Percentiles rank a stretch among this genome's conserved stretches.
phyloP scores from a whole-genome alignment of 202 grass and related monocot genomes.

The Hordeum pubiflorum region DNA sequence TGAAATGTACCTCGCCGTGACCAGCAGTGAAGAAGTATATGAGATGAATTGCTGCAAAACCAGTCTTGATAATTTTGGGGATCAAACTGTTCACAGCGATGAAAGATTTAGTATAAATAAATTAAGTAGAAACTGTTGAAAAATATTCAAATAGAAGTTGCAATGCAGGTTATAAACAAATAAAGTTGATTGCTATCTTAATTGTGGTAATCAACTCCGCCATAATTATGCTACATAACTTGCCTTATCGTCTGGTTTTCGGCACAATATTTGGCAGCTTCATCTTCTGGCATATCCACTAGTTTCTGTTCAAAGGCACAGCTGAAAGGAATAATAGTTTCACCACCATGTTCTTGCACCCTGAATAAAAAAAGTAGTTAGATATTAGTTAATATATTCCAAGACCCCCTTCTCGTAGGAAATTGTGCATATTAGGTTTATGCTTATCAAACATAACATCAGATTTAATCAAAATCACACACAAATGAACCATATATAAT shows the following conservation, averaged over 20 bases:
- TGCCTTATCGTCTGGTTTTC: conserved; percentile 78
- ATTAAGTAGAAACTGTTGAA: neutral
- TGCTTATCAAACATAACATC: neutral
- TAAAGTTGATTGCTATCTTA: neutral
- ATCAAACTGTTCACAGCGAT: conserved; percentile 58
- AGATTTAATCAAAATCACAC: conserved; percentile 8
- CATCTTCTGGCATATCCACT: conserved; percentile 92
- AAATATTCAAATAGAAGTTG: neutral
- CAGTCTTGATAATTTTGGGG: conserved; percentile 94
- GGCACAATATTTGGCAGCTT: conserved; percentile 97
- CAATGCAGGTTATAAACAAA: neutral
- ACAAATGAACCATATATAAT: neutral
- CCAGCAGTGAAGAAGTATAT: conserved; percentile 99
- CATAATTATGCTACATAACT: conserved; percentile 17
- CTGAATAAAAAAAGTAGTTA: conserved; percentile 29
- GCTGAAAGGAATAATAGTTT: conserved; percentile 90
- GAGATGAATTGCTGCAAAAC: conserved; percentile 93
- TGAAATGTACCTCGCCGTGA: conserved; percentile 73
- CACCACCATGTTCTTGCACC: conserved; percentile 95
- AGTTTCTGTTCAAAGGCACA: conserved; percentile 82
- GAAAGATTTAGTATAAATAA: neutral
- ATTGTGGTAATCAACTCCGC: neutral
- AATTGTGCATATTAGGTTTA: neutral
- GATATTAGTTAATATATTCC: neutral
- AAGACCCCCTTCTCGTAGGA: neutral